Percentiles rank a stretch among this genome's conserved stretches.
These are phyloP conservation scores for Termitomyces sp. DNA, from an alignment of 1,284 basidiomycete genomes.

Conservation along the genomic window DNA sequence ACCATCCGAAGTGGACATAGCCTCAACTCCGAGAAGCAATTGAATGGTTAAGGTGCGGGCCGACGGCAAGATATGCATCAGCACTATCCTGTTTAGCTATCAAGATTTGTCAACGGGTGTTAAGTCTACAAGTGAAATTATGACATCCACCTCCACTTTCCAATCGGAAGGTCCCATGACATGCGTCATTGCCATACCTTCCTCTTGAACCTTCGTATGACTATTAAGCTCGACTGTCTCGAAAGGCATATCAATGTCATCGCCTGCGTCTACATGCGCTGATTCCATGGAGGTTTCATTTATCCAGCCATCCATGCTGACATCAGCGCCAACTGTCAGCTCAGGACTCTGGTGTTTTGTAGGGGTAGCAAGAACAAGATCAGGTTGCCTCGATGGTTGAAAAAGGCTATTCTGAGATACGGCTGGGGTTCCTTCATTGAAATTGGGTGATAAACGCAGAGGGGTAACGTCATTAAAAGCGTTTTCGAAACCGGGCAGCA, in stretches of 20 bases:
- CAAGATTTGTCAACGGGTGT: constrained; percentile 6
- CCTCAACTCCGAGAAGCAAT: constrained; percentile 39
- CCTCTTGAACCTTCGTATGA: constrained; percentile 12
- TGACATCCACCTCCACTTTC: constrained; percentile 47
- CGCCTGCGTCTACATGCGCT: constrained; percentile 8
- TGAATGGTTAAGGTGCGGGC: constrained; percentile 48
- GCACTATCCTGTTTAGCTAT: constrained; percentile 54
- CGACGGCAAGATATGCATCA: constrained; percentile 45
- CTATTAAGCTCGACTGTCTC: constrained; percentile 19
- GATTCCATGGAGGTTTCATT: constrained; percentile 6
- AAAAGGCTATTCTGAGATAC: background rate
- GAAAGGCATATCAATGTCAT: constrained; percentile 15
- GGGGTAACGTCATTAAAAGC: constrained; percentile 37
- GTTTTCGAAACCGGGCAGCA: constrained; percentile 46
- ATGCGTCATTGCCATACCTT: constrained; percentile 19
- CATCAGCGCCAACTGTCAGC: constrained; percentile 2
- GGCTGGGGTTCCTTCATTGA: constrained; percentile 20
- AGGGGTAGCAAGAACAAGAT: background rate
- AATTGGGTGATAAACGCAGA: constrained; percentile 20
- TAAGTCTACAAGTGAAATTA: background rate
- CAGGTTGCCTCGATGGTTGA: background rate
- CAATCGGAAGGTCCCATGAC: constrained; percentile 37
- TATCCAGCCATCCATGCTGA: constrained; percentile 3
- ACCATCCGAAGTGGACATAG: constrained; percentile 22
- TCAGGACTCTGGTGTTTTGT: background rate